Evolutionary conservation across 2,329 filamentous ascomycete species (phyloP).

Genomic region (Aspergillus ochraceoroseus): DNA sequence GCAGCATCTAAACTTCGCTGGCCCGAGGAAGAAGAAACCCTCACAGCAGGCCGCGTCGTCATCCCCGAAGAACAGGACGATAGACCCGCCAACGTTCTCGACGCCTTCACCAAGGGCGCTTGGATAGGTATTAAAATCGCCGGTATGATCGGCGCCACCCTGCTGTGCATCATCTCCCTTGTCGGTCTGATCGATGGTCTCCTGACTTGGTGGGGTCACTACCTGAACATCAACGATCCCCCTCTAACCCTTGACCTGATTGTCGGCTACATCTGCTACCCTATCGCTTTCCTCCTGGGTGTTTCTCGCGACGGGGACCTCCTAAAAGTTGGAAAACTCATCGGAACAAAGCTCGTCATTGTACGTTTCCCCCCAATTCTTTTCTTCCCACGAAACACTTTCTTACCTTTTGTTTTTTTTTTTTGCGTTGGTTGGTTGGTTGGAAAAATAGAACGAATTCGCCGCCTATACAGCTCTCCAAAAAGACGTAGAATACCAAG

Average conservation of each 20-base stretch:
- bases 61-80: constrained; percentile 71
- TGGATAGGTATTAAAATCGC: constrained; percentile 85
- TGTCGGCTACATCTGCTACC: constrained; percentile 71
- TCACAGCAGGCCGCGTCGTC: constrained; percentile 75
- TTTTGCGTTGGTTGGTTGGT: no score
- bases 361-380: constrained; percentile 37
- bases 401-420: background rate
- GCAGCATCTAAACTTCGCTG: constrained; percentile 86
- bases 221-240: constrained; percentile 66
- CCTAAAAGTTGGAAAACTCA: constrained; percentile 69
- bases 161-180: constrained; percentile 79
- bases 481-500: constrained; percentile 49
- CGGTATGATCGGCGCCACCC: constrained; percentile 70
- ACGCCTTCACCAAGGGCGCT: constrained; percentile 78
- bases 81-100: constrained; percentile 70
- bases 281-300: constrained; percentile 73
- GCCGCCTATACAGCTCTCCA: constrained; percentile 62
- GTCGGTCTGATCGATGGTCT: constrained; percentile 70
- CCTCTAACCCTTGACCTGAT: constrained; percentile 70
- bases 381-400: constrained; percentile 7
- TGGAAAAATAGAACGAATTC: constrained; percentile 62
- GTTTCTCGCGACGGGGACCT: constrained; percentile 62
- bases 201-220: constrained; percentile 77
- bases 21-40: constrained; percentile 78
- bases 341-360: constrained; percentile 78